phyloP scores from a whole-genome alignment of 129 eudicot species.

The Rutidosis leptorrhynchoides region DNA sequence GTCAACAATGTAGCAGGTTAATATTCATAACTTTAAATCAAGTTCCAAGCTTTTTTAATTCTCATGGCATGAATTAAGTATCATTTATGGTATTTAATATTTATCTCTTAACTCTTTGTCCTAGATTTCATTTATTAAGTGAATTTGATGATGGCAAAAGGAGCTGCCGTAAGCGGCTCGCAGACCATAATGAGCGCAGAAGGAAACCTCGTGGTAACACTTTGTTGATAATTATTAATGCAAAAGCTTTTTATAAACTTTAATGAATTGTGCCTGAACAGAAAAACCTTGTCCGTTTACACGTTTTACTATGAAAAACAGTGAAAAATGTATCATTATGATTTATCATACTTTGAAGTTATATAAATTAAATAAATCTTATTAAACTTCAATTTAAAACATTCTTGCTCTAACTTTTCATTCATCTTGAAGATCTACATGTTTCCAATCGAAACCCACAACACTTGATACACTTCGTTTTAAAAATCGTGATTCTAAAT shows the following conservation, averaged over 20 bases:
- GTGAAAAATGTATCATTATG: background rate
- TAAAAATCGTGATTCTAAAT: background rate
- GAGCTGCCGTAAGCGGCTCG: slow-evolving; percentile 75
- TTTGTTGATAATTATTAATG: background rate
- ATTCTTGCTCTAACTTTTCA: background rate
- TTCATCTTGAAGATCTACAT: background rate
- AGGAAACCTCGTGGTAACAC: slow-evolving; percentile 48
- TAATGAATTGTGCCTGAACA: background rate
- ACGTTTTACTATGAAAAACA: background rate
- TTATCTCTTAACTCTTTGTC: background rate
- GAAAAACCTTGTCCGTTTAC: background rate
- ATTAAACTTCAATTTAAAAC: background rate
- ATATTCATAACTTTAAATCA: slow-evolving; percentile 19
- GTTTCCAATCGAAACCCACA: slow-evolving; percentile 2
- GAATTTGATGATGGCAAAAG: slow-evolving; percentile 82
- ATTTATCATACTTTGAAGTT: background rate
- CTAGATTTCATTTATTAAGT: slow-evolving; percentile 56
- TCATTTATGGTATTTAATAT: background rate
- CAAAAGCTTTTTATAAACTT: background rate
- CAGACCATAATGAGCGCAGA: slow-evolving; percentile 69
- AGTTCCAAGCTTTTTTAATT: background rate
- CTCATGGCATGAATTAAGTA: background rate
- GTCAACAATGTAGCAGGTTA: slow-evolving; percentile 95
- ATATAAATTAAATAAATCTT: background rate
- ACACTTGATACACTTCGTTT: background rate